Conservation (phyloP, 106 monocot species). For the Acanthochlamys bracteata region DNA sequence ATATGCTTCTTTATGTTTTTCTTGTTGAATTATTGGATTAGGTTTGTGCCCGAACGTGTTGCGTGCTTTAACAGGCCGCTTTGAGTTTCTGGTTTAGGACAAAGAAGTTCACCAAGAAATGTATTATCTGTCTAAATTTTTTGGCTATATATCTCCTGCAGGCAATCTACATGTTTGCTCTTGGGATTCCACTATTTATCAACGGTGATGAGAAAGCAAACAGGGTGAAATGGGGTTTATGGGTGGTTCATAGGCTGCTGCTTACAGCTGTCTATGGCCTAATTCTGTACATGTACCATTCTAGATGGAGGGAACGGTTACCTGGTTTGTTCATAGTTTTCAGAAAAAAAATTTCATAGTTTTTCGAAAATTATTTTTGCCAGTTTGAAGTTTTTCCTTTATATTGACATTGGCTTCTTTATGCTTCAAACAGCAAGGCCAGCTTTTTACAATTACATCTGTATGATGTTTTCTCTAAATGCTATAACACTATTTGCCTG, state of each 20-base stretch:
- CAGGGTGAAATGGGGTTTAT: constrained; percentile 78
- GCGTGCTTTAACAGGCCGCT: not conserved
- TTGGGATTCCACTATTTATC: constrained; percentile 72
- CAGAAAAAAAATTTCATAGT: no score
- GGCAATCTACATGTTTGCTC: constrained; percentile 76
- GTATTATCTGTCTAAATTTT: not conserved
- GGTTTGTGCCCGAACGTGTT: no score
- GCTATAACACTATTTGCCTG: constrained; percentile 50
- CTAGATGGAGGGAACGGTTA: constrained; percentile 86
- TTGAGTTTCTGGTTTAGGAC: no score
- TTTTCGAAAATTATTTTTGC: no score
- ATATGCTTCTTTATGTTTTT: not conserved
- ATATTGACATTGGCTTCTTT: not conserved
- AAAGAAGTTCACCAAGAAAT: no score
- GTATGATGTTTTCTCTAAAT: constrained; percentile 63
- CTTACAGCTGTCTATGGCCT: constrained; percentile 70
- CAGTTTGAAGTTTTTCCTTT: not conserved
- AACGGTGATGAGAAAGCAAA: constrained; percentile 27
- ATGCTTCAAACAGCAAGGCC: constrained; percentile 56
- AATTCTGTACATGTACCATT: constrained; percentile 83
- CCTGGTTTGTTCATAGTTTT: constrained; percentile 70
- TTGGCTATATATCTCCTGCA: constrained; percentile 21
- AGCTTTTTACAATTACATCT: constrained; percentile 80
- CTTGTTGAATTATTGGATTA: no score
- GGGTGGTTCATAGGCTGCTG: constrained; percentile 63